These are phyloP conservation scores for Neofusicoccum sp. DNA, from an alignment of 2,329 filamentous ascomycete species.

Conservation along the genomic window DNA sequence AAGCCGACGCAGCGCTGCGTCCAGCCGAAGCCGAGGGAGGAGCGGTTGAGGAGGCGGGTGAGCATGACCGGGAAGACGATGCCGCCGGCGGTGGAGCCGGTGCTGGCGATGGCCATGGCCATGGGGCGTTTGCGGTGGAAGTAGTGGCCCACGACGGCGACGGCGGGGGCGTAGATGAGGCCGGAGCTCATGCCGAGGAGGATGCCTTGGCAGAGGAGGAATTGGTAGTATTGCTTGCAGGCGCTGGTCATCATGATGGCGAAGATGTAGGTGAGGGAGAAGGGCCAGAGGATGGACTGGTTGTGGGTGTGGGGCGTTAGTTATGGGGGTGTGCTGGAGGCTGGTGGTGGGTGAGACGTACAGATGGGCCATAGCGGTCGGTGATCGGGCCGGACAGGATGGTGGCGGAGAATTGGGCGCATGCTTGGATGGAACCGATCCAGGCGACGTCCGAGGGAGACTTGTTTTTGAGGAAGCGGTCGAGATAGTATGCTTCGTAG, in stretches of 20 bases:
- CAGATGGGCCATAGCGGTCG: no score
- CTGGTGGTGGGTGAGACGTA: no score
- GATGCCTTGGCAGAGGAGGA: constrained; percentile 46
- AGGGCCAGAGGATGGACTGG: no score
- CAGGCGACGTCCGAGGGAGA: no score
- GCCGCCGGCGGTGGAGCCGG: constrained; percentile 47
- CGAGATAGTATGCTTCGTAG: no score
- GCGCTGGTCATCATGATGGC: constrained; percentile 6
- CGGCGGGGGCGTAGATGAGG: constrained; percentile 43
- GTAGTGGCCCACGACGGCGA: constrained; percentile 46
- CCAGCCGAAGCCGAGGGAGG: constrained; percentile 62
- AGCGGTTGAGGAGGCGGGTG: constrained; percentile 50
- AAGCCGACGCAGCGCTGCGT: constrained; percentile 62
- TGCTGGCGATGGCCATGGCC: constrained; percentile 44
- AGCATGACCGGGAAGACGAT: constrained; percentile 47
- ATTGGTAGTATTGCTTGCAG: constrained; percentile 33
- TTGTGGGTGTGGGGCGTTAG: no score
- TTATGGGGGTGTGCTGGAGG: no score
- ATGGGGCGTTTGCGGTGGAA: constrained; percentile 43
- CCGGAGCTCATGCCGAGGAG: constrained; percentile 46
- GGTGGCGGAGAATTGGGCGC: no score
- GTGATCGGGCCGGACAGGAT: no score
- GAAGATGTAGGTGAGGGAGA: neutral
- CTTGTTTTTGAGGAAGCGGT: no score
- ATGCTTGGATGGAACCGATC: no score